phyloP scores from a whole-genome alignment of 345 rosid species.

The Abelmoschus esculentus region DNA sequence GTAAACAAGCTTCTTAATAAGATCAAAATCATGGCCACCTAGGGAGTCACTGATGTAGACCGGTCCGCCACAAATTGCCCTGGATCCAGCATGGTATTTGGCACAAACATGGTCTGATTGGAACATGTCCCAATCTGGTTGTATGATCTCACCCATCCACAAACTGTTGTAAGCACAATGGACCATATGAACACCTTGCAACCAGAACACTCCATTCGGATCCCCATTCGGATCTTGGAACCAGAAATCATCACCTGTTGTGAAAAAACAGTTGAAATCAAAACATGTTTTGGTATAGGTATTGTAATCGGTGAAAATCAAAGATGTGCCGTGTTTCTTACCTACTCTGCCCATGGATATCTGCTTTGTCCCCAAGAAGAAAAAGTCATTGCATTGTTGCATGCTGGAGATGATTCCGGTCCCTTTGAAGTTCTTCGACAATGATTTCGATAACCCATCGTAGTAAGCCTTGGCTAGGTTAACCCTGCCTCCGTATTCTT shows the following conservation, averaged over 20 bases:
- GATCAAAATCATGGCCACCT: constrained; percentile 63
- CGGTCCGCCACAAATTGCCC: constrained; percentile 90
- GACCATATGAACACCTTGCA: constrained; percentile 85
- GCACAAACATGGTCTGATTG: constrained; percentile 87
- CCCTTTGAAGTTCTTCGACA: constrained; percentile 73
- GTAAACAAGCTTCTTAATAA: constrained; percentile 57
- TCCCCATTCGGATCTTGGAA: constrained; percentile 88
- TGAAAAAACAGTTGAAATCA: background rate
- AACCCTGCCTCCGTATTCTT: constrained; percentile 78
- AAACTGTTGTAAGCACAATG: constrained; percentile 90
- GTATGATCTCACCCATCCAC: constrained; percentile 88
- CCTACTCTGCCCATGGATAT: constrained; percentile 88
- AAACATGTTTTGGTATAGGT: background rate
- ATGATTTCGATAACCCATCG: constrained; percentile 51
- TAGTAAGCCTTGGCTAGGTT: constrained; percentile 67
- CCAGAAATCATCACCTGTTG: constrained; percentile 92
- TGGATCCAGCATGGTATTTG: constrained; percentile 73
- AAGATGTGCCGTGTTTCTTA: constrained; percentile 16
- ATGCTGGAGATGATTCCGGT: constrained; percentile 68
- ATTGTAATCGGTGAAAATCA: background rate
- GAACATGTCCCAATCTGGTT: constrained; percentile 98
- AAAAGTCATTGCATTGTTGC: constrained; percentile 92
- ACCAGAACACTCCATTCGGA: constrained; percentile 83
- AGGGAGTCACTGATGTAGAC: constrained; percentile 73
- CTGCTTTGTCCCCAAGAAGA: constrained; percentile 77